Percentiles rank a stretch among this genome's conserved stretches.
Conservation (phyloP, 306 rosid species). For the Elaeagnus macrophylla region DNA sequence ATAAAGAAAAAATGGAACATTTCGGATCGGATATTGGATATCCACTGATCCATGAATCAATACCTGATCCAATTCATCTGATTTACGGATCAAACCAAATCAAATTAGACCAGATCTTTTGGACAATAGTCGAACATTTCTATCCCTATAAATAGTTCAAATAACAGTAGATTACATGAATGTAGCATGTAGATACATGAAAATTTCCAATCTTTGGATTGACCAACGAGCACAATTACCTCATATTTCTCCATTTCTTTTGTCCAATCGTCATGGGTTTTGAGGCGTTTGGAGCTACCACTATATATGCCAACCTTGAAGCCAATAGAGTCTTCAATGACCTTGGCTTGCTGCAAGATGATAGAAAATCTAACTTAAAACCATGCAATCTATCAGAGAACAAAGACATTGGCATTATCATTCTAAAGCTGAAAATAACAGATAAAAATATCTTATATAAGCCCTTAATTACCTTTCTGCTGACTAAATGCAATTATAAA, state of each 20-base stretch:
- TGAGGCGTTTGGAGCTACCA: conserved; percentile 57
- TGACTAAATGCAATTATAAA: background rate
- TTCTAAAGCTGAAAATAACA: too few relatives aligned
- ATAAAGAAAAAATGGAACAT: too few relatives aligned
- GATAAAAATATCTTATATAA: background rate
- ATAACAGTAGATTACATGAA: too few relatives aligned
- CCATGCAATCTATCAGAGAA: too few relatives aligned
- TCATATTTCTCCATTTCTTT: conserved; percentile 59
- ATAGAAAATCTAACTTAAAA: conserved; percentile 6
- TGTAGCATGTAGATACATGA: too few relatives aligned
- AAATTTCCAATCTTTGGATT: conserved; percentile 6
- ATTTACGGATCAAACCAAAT: too few relatives aligned
- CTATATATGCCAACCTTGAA: conserved; percentile 60
- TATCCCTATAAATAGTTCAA: too few relatives aligned
- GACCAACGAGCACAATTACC: conserved; percentile 38
- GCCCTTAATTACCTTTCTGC: background rate
- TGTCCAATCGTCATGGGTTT: conserved; percentile 54
- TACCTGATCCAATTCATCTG: too few relatives aligned
- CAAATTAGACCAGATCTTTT: too few relatives aligned
- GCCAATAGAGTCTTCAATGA: conserved; percentile 63
- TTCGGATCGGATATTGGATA: too few relatives aligned
- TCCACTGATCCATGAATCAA: too few relatives aligned
- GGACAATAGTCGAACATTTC: too few relatives aligned
- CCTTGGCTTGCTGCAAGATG: conserved; percentile 67
- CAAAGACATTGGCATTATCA: background rate